Evolutionary conservation across 768 basidiomycete species (phyloP).

Genomic region (Peribolospora baueri): DNA sequence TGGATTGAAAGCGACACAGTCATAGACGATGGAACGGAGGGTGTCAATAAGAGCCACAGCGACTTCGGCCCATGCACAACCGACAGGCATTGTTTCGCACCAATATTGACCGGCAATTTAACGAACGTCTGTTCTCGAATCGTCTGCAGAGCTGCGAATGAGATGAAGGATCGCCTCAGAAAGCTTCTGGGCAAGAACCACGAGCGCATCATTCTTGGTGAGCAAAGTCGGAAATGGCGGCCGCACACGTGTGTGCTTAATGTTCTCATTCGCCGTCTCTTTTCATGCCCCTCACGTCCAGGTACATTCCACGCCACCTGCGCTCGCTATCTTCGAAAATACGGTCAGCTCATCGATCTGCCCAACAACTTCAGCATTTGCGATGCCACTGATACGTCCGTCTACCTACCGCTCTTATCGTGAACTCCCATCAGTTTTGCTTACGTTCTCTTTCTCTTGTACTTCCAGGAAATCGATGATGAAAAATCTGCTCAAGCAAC

Average conservation of each 20-base stretch:
- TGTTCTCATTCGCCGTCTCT: slow-evolving; percentile 1
- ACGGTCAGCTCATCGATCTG: slow-evolving; percentile 34
- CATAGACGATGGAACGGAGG: too few relatives aligned
- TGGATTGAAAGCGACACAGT: not conserved
- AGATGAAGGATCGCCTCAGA: slow-evolving; percentile 49
- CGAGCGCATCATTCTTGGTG: slow-evolving; percentile 23
- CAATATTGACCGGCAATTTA: too few relatives aligned
- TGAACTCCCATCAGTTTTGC: not conserved
- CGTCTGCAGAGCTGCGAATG: slow-evolving; percentile 36
- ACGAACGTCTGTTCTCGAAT: too few relatives aligned
- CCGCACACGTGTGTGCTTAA: too few relatives aligned
- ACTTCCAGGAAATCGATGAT: slow-evolving; percentile 41
- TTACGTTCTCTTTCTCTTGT: too few relatives aligned
- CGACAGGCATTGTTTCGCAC: too few relatives aligned
- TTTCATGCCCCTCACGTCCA: slow-evolving; percentile 21
- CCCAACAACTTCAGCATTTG: slow-evolving; percentile 56
- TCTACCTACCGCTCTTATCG: not conserved
- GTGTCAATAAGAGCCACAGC: too few relatives aligned
- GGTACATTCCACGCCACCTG: slow-evolving; percentile 64
- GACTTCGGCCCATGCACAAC: too few relatives aligned
- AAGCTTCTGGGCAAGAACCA: slow-evolving; percentile 39
- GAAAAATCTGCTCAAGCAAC: slow-evolving; percentile 32
- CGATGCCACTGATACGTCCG: slow-evolving; percentile 25
- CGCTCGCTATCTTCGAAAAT: slow-evolving; percentile 42
- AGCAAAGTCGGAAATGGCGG: not conserved